A percentile compares a stretch with the other conserved stretches of the same genome.
Evolutionary conservation across 2,329 filamentous ascomycete genomes (phyloP).

Genomic region (Basipetospora chlamydospora): DNA sequence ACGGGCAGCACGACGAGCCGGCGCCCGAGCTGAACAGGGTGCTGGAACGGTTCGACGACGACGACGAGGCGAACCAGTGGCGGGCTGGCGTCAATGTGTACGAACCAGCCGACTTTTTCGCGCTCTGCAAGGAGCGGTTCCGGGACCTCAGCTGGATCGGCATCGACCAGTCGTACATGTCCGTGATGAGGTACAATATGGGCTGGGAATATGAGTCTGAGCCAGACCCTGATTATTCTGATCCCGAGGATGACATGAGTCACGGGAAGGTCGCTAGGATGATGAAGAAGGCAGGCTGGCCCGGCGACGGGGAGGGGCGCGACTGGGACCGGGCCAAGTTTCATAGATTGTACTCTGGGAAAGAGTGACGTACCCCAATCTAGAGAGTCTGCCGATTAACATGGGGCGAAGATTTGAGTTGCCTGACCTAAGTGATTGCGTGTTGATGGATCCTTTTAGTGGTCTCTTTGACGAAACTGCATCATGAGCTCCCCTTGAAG

Average conservation of each 20-base stretch:
- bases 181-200: conserved; percentile 1
- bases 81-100: conserved; percentile 6
- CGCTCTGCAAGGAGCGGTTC: conserved; percentile 7
- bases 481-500: no score
- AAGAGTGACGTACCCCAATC: neutral
- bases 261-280: conserved; percentile 6
- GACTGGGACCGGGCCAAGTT: conserved; percentile 7
- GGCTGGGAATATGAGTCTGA: conserved; percentile 5
- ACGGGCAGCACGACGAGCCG: neutral
- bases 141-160: conserved; percentile 8
- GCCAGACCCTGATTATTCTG: conserved; percentile 3
- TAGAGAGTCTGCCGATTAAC: neutral
- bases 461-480: no score
- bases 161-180: conserved; percentile 1
- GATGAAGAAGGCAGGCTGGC: conserved; percentile 8
- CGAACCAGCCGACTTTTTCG: conserved; percentile 8
- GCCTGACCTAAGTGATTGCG: no score
- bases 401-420: neutral
- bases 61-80: conserved; percentile 1
- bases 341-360: neutral
- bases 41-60: neutral
- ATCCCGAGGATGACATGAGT: conserved; percentile 3
- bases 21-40: neutral
- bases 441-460: no score
- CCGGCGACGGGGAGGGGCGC: conserved; percentile 6